Percentiles rank a stretch among this genome's conserved stretches.
Conservation (phyloP, 768 basidiomycete species). For the Trametes sanguinea region DNA sequence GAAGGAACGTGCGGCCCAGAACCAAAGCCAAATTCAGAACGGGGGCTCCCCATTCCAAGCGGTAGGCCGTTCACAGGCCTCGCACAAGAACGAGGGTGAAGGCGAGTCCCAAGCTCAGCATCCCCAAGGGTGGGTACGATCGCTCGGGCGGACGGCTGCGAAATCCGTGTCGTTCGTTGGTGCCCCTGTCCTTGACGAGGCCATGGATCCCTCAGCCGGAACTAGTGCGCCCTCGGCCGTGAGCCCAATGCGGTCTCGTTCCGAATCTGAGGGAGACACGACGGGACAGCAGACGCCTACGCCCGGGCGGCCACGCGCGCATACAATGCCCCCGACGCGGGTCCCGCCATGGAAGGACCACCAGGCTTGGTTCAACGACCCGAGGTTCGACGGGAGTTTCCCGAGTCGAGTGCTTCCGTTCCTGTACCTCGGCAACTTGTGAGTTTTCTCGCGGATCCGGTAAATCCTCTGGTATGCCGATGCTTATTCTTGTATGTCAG, state of each 20-base stretch:
- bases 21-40: not conserved
- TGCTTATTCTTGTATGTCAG: conserved; percentile 39
- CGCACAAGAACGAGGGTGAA: not conserved
- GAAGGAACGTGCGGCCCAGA: conserved; percentile 29
- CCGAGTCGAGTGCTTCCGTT: conserved; percentile 91
- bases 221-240: conserved; percentile 3
- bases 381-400: conserved; percentile 93
- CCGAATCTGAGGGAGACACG: conserved; percentile 16
- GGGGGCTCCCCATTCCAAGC: not conserved
- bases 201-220: not conserved
- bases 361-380: conserved; percentile 93
- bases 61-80: not conserved
- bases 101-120: conserved; percentile 1
- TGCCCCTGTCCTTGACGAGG: conserved; percentile 6
- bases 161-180: conserved; percentile 26
- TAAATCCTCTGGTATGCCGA: not conserved
- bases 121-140: conserved; percentile 13
- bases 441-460: conserved; percentile 40
- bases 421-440: conserved; percentile 94
- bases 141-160: conserved; percentile 14
- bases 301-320: conserved; percentile 61
- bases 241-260: conserved; percentile 20
- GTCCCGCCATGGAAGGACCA: conserved; percentile 48
- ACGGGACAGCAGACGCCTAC: conserved; percentile 1
- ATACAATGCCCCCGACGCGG: conserved; percentile 67